Base-by-base conservation (phyloP, 495 filamentous ascomycete genomes). In the Astrothelium macrocarpum region DNA sequence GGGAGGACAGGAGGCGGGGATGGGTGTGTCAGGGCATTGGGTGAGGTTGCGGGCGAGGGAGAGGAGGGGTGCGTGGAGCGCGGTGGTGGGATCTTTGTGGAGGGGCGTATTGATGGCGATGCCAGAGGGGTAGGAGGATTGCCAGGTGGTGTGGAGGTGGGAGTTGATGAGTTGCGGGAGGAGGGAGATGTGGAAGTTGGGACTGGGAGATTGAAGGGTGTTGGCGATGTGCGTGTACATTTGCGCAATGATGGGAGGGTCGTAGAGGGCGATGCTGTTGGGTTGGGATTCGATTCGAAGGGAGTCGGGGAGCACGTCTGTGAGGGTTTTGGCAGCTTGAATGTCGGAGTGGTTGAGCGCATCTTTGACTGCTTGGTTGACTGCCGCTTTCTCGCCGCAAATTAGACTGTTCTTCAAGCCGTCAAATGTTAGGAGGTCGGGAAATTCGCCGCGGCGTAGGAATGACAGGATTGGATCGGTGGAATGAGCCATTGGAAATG, bases 121-220 rank as follows among this genome's bases (percentile, higher is more conserved):
- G 14, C 93, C 92, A 1, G 76, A 75, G 1, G 78, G 72, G 78
- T 91, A 97, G n/a, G 78, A 77, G 69, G 85, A 88, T 64, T 93
- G 90, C 79, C 91, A 96, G 56, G 85, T 90, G 59, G 80, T 84
- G 70, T 97, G 94, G 12, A 97, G 82, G 71, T 98, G 94, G 0
- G 85, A 80, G 70, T 89, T 72, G 68, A 97, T 90, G 59, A 98
- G 82, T 25, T 84, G 73, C 36, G 85, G 86, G 49, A 97, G 80
- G 32, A 78, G 73, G 61, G 76, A 73, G 43, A 90, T 78, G 11
- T 87, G 88, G 23, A 79, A 75, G 7, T 80, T 79, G 25, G 60
- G 45, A 9, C 63, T 62, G 9, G 53, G 26, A 26, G 58, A 39
- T 14, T 25, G 25, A 34, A 87, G 78, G 46, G 87, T 85, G 61